Base-by-base conservation (phyloP, 352 stramenopile genomes). In the Phytopythium helicoides region DNA sequence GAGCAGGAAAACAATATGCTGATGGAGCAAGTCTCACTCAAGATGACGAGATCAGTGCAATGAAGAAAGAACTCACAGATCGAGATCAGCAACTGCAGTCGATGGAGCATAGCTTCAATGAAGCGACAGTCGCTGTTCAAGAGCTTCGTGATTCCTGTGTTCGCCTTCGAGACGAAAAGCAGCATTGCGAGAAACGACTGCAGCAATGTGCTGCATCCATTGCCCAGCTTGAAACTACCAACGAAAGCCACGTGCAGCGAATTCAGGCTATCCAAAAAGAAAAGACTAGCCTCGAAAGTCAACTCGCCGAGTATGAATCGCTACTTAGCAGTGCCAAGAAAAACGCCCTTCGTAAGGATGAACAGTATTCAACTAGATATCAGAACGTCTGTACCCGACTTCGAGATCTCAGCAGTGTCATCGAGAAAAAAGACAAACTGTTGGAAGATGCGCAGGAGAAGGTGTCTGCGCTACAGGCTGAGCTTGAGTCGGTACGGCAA, bases 1-100 rank as follows among this genome's bases (percentile, higher is more conserved):
- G 2, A 28, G 16, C 28, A 84, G 75, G 82, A 93, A 56, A 93
- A 93, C 42, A 86, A 70, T 26, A 78, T 89, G 69, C 52, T 93
- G 22, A 88, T 90, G 73, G 82, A 93, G 38, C 82, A 93, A 67
- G 66, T 89, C 1, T 88, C 82, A 3, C 62, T 93, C 80, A 91
- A 53, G 82, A 91, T 16, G 72, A 83, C 22, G 82, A 93, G 39
- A 66, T 93, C 28, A 68, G 56, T 0, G 60, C 61, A 1, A 73
- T 88, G 49, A 86, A 77, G 47, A 86, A 86, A 28, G 78, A 91
- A 26, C 57, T 91, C 3, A 49, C 44, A 14, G 78, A 90, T 22
- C 70, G 79, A 3, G 82, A 93, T 23, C 53, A 81, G n/a, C 82
- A 91, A 39, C 51, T 93, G n/a, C 54, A 76, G 15, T 46, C 74